Base-by-base conservation (phyloP, 148 eudicot genomes). In the Agrostemma githago region DNA sequence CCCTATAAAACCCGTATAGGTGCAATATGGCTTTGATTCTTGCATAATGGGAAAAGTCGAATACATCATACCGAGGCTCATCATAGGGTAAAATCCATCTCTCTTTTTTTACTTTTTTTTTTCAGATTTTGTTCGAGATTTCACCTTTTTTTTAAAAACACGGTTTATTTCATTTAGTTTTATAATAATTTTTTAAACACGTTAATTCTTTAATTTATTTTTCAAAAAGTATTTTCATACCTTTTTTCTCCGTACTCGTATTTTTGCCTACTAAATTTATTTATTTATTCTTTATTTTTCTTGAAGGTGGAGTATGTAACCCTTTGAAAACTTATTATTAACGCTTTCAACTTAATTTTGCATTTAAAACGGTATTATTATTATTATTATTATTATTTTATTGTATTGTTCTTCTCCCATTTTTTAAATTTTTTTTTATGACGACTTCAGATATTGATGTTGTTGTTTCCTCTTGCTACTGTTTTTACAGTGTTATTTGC, bases 1-100 rank as follows among this genome's bases (percentile, higher is more conserved):
- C 16, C 16, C 15, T 11, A 1, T 10, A 8, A 85, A 62, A 48
- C 56, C 56, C 21, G 10, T 37, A 42, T 62, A 80, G 97, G 90
- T 86, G 64, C 87, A 85, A 84, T 91, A 83, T 72, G 83, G 86
- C 7, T 86, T 91, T 14, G 39, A 78, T 72, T 91, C 97, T 41
- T 91, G 97, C 84, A 89, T 89, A 12, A 89, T 91, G 92, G 97
- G 93, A 61, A 66, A 81, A 81, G 82, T 83, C 57, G 77, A 75
- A 12, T 91, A 79, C 67, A 85, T 86, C 48, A 40, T 86, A 59
- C 93, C 97, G 2, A 76, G 97, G 79, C 91, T 91, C 68, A 67
- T 91, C 71, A 85, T 89, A 68, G 93, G 97, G 97, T 91, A 81
- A 76, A 62, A 14, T 17, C 3, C 59, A 56, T 4, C 37, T 8